Evolutionary conservation across 257 asterid species (phyloP).

Genomic region (Henckelia pumila): DNA sequence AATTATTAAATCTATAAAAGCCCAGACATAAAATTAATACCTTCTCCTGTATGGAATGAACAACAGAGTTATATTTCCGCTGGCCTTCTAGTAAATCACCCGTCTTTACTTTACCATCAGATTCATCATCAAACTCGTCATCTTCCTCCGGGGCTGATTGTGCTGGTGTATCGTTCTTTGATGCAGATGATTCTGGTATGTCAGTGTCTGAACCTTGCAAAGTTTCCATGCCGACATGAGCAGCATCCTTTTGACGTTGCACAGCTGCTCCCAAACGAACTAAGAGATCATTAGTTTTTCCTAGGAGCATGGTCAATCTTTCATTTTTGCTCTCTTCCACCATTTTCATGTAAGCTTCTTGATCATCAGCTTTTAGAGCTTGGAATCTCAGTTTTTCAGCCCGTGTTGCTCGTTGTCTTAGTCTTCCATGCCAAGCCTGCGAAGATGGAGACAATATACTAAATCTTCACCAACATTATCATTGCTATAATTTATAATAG

Average conservation of each 20-base stretch:
- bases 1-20: background rate
- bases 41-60: constrained; percentile 99
- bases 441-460: constrained; percentile 13
- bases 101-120: constrained; percentile 51
- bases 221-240: constrained; percentile 65
- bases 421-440: constrained; percentile 99
- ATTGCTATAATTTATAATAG: constrained; percentile 18
- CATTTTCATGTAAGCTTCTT: constrained; percentile 99
- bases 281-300: constrained; percentile 89
- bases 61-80: constrained; percentile 89
- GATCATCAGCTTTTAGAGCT: constrained; percentile 98
- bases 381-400: constrained; percentile 95
- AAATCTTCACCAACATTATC: constrained; percentile 5
- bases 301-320: constrained; percentile 91
- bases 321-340: constrained; percentile 99
- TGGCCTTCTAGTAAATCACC: constrained; percentile 98
- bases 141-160: constrained; percentile 72
- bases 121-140: constrained; percentile 59
- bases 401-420: constrained; percentile 94
- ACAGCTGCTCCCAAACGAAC: constrained; percentile 98
- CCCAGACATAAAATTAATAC: constrained; percentile 34
- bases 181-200: constrained; percentile 51
- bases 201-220: constrained; percentile 54
- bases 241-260: constrained; percentile 97
- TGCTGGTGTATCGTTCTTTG: constrained; percentile 71